Percentiles rank a stretch among this genome's conserved stretches.
Evolutionary conservation across 441 rosid species (phyloP).

Genomic region (Erysimum cheiri): DNA sequence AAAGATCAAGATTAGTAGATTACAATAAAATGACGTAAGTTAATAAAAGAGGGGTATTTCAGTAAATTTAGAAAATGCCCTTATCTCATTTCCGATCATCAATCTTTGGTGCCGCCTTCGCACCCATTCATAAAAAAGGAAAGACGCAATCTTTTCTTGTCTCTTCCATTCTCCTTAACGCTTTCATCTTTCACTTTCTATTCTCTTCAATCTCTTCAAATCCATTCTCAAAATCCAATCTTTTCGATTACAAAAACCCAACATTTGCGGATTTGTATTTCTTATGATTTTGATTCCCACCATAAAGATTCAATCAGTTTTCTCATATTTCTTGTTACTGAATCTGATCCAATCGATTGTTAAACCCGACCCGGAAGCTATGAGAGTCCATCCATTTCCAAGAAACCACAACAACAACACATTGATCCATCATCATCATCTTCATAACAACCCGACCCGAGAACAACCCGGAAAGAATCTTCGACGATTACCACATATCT

Average conservation of each 20-base stretch:
- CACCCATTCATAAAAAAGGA: slow-evolving; percentile 27
- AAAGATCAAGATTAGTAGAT: too few relatives aligned
- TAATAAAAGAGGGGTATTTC: slow-evolving; percentile 9
- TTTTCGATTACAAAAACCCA: slow-evolving; percentile 10
- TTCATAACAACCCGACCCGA: slow-evolving; percentile 37
- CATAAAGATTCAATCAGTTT: background rate
- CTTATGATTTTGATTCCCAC: slow-evolving; percentile 39
- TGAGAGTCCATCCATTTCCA: slow-evolving; percentile 90
- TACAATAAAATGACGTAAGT: too few relatives aligned
- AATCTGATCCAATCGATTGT: slow-evolving; percentile 30
- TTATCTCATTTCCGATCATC: too few relatives aligned
- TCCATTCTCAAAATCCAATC: background rate
- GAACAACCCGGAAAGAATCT: slow-evolving; percentile 66
- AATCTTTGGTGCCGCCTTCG: slow-evolving; percentile 38
- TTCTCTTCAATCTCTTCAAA: background rate
- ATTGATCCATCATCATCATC: slow-evolving; percentile 54
- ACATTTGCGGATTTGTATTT: slow-evolving; percentile 9
- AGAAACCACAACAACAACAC: slow-evolving; percentile 57
- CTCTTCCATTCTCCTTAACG: slow-evolving; percentile 32
- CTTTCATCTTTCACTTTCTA: background rate
- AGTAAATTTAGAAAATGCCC: slow-evolving; percentile 18
- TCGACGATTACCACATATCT: slow-evolving; percentile 86
- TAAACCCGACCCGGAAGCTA: slow-evolving; percentile 46
- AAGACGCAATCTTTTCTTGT: slow-evolving; percentile 33
- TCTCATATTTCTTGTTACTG: slow-evolving; percentile 13